phyloP scores from a whole-genome alignment of 331 rosid species.

The Spiraea crenata region DNA sequence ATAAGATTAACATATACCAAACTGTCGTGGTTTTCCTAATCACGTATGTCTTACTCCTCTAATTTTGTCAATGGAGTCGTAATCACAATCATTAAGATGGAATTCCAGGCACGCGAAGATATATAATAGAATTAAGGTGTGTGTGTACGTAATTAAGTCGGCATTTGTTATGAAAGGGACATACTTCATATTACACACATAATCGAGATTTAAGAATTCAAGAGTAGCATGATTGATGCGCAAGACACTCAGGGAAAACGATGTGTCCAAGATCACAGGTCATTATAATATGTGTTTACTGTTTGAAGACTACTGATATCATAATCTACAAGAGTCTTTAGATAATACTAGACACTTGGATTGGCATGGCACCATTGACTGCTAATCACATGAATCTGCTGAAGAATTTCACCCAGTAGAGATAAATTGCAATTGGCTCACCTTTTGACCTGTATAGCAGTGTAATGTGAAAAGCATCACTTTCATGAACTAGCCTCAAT shows the following conservation, averaged over 20 bases:
- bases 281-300: constrained; percentile 8
- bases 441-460: constrained; percentile 1
- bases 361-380: constrained; percentile 9
- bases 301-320: not conserved
- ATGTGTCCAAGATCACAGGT: constrained; percentile 16
- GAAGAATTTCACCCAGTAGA: too few species aligned
- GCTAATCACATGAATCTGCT: too few species aligned
- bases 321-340: not conserved
- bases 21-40: not conserved
- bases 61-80: not conserved
- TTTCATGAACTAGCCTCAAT: not conserved
- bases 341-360: not conserved
- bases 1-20: not conserved
- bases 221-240: not conserved
- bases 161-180: constrained; percentile 10
- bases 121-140: not conserved
- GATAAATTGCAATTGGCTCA: not conserved
- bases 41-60: constrained; percentile 2
- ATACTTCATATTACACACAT: not conserved
- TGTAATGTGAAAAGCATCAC: not conserved
- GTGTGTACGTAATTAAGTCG: not conserved
- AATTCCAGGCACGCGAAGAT: not conserved
- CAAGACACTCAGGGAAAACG: constrained; percentile 16
- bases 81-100: not conserved
- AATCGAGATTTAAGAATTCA: constrained; percentile 2